These are phyloP conservation scores for Alternaria brassicae DNA, from an alignment of 2,329 filamentous ascomycete genomes.

Conservation along the genomic window DNA sequence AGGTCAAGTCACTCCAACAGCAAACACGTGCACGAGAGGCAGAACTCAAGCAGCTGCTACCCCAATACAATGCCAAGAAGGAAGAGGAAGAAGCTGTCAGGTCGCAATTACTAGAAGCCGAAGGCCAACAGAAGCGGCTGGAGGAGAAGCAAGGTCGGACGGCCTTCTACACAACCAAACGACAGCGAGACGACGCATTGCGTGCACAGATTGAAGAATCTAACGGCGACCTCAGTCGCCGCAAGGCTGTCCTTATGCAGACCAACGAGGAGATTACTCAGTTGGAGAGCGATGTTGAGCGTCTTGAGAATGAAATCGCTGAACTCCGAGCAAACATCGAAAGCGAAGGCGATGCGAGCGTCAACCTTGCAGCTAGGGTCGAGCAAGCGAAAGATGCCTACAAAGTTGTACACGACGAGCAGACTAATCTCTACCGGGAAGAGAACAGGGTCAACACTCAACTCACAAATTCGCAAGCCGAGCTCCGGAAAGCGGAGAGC, in stretches of 20 bases:
- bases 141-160: slow-evolving; percentile 92
- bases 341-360: slow-evolving; percentile 77
- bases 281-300: slow-evolving; percentile 73
- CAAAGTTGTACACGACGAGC: slow-evolving; percentile 82
- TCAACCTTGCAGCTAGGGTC: slow-evolving; percentile 74
- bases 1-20: slow-evolving; percentile 73
- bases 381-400: slow-evolving; percentile 78
- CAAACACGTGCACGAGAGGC: slow-evolving; percentile 79
- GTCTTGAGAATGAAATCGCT: slow-evolving; percentile 75
- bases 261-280: slow-evolving; percentile 81
- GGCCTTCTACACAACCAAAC: slow-evolving; percentile 85
- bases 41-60: slow-evolving; percentile 77
- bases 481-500: slow-evolving; percentile 78
- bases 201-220: slow-evolving; percentile 81
- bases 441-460: slow-evolving; percentile 85
- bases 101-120: slow-evolving; percentile 75
- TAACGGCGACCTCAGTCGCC: slow-evolving; percentile 75
- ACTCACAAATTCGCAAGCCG: slow-evolving; percentile 75
- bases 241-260: slow-evolving; percentile 84
- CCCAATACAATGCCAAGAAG: slow-evolving; percentile 76
- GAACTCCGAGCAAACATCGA: slow-evolving; percentile 75
- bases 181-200: slow-evolving; percentile 84
- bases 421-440: slow-evolving; percentile 86
- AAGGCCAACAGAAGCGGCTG: slow-evolving; percentile 77
- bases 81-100: slow-evolving; percentile 74